Percentiles rank a stretch among this genome's conserved stretches.
These are phyloP conservation scores for Linum usitatissimum DNA, from an alignment of 345 rosid species.

Conservation along the genomic window DNA sequence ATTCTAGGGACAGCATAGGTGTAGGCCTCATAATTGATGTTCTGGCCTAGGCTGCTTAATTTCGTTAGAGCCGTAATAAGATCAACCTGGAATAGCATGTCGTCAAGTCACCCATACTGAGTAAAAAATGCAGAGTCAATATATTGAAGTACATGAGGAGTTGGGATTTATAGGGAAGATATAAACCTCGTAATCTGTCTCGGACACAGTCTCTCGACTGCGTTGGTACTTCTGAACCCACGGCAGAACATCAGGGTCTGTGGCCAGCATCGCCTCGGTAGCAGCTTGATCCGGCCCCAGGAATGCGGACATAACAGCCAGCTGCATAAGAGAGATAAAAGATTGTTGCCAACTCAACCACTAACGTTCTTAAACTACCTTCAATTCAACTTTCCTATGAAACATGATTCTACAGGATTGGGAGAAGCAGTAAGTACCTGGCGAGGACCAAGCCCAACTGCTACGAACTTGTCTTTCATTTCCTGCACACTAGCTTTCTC, in stretches of 20 bases:
- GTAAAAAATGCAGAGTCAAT: background rate
- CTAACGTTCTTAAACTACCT: too few relatives aligned
- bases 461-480: conserved; percentile 79
- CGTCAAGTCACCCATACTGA: background rate
- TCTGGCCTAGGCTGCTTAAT: conserved; percentile 66
- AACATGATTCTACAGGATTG: too few relatives aligned
- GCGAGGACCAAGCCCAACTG: conserved; percentile 83
- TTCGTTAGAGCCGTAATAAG: conserved; percentile 78
- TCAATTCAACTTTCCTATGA: too few relatives aligned
- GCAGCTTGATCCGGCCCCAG: conserved; percentile 86
- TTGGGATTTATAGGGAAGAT: background rate
- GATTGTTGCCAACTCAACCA: too few relatives aligned
- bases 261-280: conserved; percentile 52
- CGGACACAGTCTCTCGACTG: conserved; percentile 88
- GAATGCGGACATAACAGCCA: conserved; percentile 93
- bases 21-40: conserved; percentile 83
- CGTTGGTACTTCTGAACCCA: conserved; percentile 89
- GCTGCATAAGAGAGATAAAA: too few relatives aligned
- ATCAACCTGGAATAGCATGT: conserved; percentile 53
- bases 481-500: conserved; percentile 67
- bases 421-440: conserved; percentile 41
- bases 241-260: conserved; percentile 58
- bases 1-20: conserved; percentile 50
- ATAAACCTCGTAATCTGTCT: conserved; percentile 83
- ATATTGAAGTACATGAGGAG: background rate